Evolutionary conservation across 345 rosid genomes (phyloP), one percentile per base, ranked within the genome.

Genomic region (Eucalyptus rudis): DNA sequence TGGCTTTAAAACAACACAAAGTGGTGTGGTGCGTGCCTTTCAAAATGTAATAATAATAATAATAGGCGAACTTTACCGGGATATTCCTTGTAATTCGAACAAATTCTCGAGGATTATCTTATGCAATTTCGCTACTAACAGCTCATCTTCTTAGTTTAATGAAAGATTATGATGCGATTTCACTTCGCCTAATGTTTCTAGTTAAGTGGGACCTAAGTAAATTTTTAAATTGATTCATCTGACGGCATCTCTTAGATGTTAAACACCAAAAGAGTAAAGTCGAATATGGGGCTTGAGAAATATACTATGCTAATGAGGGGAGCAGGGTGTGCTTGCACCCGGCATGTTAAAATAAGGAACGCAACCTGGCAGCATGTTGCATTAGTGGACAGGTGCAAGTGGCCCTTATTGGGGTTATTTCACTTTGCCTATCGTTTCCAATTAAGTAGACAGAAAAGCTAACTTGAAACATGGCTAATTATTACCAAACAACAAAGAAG

Each of bases 351-450:
- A 52, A 52, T 52, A 52, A 52, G 25, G 10, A 52, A 52, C 5
- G 2, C 0, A 2, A 2, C 25, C 0, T 0, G 0, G 2, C 25
- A 52, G 2, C 25, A 20, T 0, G 25, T 52, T 1, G 5, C 58
- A 22, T 20, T 52, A 52, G 58, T 8, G 58, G 4, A 52, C 2
- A 20, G 0, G 58, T 20, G 58, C 25, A 52, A 2, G 25, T 52
- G 58, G 25, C 5, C 25, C 58, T 52, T 52, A 25, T 52, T 52
- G 5, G 58, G 58, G 58, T 52, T 52, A 6, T 11, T 40, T 76
- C 83, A 20, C 47, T 20, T 40, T 7, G 83, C 5, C 15, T 44
- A 40, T 3, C 83, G 14, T 40, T 76, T 36, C 83, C 47, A 20
- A 19, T 76, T 22, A 19, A 11, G 45, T 20, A 20, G 27, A 76